phyloP scores from a whole-genome alignment of 2,329 filamentous ascomycete species.

The Scedosporium apiospermum region DNA sequence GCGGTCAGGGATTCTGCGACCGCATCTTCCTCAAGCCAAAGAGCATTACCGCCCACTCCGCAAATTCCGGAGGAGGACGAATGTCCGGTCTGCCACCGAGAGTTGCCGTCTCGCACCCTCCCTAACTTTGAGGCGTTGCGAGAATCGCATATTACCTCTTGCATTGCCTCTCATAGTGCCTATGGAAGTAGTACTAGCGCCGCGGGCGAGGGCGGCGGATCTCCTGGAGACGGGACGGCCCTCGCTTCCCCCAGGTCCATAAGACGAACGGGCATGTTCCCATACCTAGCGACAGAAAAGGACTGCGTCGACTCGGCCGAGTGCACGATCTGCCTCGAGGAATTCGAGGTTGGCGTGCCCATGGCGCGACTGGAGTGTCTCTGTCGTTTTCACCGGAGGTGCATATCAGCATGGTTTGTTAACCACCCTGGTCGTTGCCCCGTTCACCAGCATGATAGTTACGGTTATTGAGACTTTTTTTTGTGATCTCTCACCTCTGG shows the following conservation, averaged over 20 bases:
- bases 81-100: slow-evolving; percentile 66
- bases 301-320: slow-evolving; percentile 59
- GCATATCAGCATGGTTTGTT: slow-evolving; percentile 54
- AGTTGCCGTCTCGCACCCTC: slow-evolving; percentile 51
- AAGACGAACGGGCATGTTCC: slow-evolving; percentile 51
- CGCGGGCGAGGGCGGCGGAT: slow-evolving; percentile 10
- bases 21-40: slow-evolving; percentile 25
- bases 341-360: slow-evolving; percentile 50
- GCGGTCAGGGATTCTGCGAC: slow-evolving; percentile 21
- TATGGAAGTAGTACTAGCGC: slow-evolving; percentile 28
- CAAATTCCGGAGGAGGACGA: slow-evolving; percentile 64
- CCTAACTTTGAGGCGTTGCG: slow-evolving; percentile 44
- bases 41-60: slow-evolving; percentile 31
- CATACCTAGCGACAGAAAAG: slow-evolving; percentile 56
- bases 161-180: slow-evolving; percentile 45
- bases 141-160: slow-evolving; percentile 48
- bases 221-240: slow-evolving; percentile 9
- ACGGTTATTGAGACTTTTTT: slow-evolving; percentile 32
- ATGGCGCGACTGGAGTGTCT: slow-evolving; percentile 61
- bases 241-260: slow-evolving; percentile 19
- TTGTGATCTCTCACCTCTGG: not conserved
- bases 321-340: slow-evolving; percentile 59
- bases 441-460: slow-evolving; percentile 55
- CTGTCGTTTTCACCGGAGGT: slow-evolving; percentile 52
- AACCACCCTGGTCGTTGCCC: slow-evolving; percentile 54